Evolutionary conservation across 371 early-diverging fungal species (phyloP).

Genomic region (Rhizopus delemar): DNA sequence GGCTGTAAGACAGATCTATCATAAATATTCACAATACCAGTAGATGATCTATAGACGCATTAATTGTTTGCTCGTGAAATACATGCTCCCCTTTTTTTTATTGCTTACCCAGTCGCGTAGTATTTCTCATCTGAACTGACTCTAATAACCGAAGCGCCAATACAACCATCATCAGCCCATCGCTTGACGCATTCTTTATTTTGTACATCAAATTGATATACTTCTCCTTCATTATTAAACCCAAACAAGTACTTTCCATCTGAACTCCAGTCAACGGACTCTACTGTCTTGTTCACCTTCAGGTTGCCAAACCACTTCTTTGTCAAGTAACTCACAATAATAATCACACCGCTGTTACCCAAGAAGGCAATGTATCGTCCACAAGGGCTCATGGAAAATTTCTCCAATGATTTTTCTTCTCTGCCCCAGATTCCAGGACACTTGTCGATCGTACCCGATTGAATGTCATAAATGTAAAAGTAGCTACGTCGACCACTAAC

Average conservation of each 20-base stretch:
- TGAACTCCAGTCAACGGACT: slow-evolving; percentile 61
- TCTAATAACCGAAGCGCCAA: slow-evolving; percentile 68
- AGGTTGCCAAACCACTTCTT: slow-evolving; percentile 84
- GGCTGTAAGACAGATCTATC: slow-evolving; percentile 50
- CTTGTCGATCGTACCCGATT: slow-evolving; percentile 70
- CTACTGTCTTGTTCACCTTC: slow-evolving; percentile 82
- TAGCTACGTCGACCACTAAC: slow-evolving; percentile 72
- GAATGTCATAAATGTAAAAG: slow-evolving; percentile 87
- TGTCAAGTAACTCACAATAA: slow-evolving; percentile 73
- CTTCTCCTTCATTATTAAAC: slow-evolving; percentile 64
- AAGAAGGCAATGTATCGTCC: slow-evolving; percentile 74
- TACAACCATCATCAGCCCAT: slow-evolving; percentile 83
- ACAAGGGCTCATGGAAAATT: slow-evolving; percentile 63
- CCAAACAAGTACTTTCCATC: slow-evolving; percentile 70
- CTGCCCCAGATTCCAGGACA: slow-evolving; percentile 74
- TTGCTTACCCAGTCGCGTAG: slow-evolving; percentile 78
- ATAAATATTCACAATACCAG: slow-evolving; percentile 91
- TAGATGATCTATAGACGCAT: slow-evolving; percentile 52
- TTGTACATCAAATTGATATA: slow-evolving; percentile 75
- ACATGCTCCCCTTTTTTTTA: background rate
- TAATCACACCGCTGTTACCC: slow-evolving; percentile 78
- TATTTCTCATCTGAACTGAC: slow-evolving; percentile 76
- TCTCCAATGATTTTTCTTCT: slow-evolving; percentile 66
- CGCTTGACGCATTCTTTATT: slow-evolving; percentile 67
- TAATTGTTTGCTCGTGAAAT: background rate